A percentile compares a stretch with the other conserved stretches of the same genome.
Conservation (phyloP, 2,329 filamentous ascomycete species). For the Colletotrichum filicis region DNA sequence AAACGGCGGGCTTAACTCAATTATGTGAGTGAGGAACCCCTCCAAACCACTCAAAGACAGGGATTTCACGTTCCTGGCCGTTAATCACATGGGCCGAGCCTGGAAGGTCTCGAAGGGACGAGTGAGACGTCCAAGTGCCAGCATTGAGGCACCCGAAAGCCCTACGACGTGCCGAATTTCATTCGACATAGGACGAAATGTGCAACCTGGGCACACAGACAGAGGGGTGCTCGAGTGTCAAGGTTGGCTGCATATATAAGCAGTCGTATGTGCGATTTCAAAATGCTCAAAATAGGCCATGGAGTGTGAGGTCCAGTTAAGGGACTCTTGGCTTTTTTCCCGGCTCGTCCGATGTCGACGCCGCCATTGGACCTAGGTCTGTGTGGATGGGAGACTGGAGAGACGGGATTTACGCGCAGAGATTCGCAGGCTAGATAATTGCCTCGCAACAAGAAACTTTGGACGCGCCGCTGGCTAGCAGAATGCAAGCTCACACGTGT, state of each 20-base stretch:
- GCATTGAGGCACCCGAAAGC: constrained; percentile 2
- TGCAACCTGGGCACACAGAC: constrained; percentile 10
- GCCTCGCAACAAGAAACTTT: background rate
- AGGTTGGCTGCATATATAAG: constrained; percentile 1
- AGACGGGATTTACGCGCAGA: constrained; percentile 10
- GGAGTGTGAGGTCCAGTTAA: background rate
- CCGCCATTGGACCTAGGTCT: constrained; percentile 10
- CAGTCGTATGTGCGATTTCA: background rate
- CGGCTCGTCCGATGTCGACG: constrained; percentile 24
- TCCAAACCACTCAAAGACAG: background rate
- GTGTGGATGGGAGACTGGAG: background rate
- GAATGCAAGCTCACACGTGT: background rate
- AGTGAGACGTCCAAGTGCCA: constrained; percentile 14
- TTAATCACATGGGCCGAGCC: background rate
- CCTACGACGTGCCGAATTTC: background rate
- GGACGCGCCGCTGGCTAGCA: background rate
- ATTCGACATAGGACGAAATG: background rate
- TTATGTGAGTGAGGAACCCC: background rate
- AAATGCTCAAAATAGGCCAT: background rate
- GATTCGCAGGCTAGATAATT: background rate
- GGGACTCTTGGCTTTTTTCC: constrained; percentile 17
- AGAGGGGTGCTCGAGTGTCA: constrained; percentile 2
- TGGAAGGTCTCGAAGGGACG: background rate
- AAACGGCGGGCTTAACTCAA: constrained; percentile 13
- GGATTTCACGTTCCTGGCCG: background rate